phyloP scores from a whole-genome alignment of 1,139 yeast species.

The Wickerhamiella infanticola region DNA sequence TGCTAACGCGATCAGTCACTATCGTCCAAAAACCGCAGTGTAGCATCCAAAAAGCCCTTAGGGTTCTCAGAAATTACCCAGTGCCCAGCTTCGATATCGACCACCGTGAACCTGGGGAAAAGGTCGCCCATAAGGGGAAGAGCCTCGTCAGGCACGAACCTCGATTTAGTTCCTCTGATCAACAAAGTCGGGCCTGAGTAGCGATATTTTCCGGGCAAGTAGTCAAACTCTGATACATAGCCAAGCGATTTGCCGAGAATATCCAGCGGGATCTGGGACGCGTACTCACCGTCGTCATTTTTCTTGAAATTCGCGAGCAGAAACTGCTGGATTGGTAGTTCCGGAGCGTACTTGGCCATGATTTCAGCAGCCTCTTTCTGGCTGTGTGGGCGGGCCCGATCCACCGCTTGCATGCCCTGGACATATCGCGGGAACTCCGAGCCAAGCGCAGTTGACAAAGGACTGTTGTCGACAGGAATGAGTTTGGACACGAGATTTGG shows the following conservation, averaged over 20 bases:
- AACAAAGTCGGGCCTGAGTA: conserved; percentile 66
- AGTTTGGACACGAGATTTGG: conserved; percentile 51
- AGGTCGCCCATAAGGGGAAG: conserved; percentile 58
- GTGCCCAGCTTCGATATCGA: conserved; percentile 75
- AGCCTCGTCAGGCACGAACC: conserved; percentile 75
- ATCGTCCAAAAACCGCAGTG: conserved; percentile 43
- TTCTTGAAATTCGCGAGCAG: conserved; percentile 52
- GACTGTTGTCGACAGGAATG: conserved; percentile 82
- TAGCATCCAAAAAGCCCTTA: conserved; percentile 41
- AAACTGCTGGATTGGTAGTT: conserved; percentile 56
- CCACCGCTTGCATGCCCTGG: conserved; percentile 39
- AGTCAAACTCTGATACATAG: conserved; percentile 66
- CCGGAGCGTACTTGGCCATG: conserved; percentile 46
- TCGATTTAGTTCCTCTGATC: conserved; percentile 62
- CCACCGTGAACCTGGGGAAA: conserved; percentile 63
- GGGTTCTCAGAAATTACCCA: conserved; percentile 84
- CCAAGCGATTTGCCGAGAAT: conserved; percentile 49
- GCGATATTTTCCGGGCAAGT: conserved; percentile 35
- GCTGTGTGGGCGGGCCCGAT: conserved; percentile 29
- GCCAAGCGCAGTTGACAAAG: conserved; percentile 47
- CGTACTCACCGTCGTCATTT: conserved; percentile 21
- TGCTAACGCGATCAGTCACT: conserved; percentile 24
- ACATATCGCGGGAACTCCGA: conserved; percentile 55
- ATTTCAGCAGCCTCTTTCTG: conserved; percentile 55
- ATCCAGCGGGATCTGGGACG: conserved; percentile 52